A percentile compares a stretch with the other conserved stretches of the same genome.
Conservation (phyloP, 129 eudicot species). For the Escallonia rubra region DNA sequence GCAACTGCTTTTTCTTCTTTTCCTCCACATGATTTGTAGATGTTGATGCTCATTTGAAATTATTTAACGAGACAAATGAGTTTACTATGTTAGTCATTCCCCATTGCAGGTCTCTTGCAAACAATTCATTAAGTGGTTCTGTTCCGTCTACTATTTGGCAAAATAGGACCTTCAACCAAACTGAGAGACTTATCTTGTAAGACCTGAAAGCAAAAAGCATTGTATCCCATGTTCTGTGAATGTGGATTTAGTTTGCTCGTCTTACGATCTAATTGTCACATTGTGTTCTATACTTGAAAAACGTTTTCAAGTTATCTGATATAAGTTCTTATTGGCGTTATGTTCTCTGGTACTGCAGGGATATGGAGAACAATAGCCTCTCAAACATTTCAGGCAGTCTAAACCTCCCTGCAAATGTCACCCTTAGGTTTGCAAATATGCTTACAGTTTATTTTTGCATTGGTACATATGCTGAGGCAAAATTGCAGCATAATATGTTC, state of each 20-base stretch:
- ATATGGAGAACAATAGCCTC: conserved; percentile 55
- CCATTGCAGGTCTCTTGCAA: conserved; percentile 60
- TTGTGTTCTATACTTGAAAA: background rate
- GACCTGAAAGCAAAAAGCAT: conserved; percentile 14
- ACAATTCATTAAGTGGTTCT: conserved; percentile 75
- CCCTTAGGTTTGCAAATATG: conserved; percentile 49
- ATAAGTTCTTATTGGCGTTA: conserved; percentile 1
- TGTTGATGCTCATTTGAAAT: background rate
- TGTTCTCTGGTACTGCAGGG: conserved; percentile 49
- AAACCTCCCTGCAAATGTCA: conserved; percentile 53
- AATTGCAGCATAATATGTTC: background rate
- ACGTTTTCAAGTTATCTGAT: background rate
- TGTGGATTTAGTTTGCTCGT: background rate
- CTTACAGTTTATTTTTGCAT: background rate
- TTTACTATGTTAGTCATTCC: conserved; percentile 9
- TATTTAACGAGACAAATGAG: conserved; percentile 7
- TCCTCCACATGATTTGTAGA: background rate
- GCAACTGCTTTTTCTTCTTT: background rate
- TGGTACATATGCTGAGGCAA: background rate
- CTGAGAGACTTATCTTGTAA: conserved; percentile 57
- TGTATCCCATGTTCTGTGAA: background rate
- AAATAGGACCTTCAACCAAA: conserved; percentile 46
- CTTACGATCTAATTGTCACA: background rate
- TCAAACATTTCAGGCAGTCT: conserved; percentile 60
- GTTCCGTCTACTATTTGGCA: conserved; percentile 73